phyloP scores from a whole-genome alignment of 2,329 filamentous ascomycete genomes.

The Scleromitrula shiraiana region DNA sequence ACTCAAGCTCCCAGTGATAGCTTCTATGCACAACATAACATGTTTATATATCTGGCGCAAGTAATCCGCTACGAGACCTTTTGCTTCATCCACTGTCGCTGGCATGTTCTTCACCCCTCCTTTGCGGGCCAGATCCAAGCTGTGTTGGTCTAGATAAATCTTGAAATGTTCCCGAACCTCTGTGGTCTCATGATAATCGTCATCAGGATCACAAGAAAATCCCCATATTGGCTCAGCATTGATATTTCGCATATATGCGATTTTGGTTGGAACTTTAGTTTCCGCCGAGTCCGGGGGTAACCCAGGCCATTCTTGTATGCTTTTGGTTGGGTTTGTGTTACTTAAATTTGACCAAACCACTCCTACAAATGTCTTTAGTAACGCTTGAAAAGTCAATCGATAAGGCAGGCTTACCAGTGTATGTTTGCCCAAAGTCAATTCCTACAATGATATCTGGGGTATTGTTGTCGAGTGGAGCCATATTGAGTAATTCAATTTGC shows the following conservation, averaged over 20 bases:
- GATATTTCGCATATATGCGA: background rate
- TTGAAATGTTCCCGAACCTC: slow-evolving; percentile 5
- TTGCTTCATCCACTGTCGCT: slow-evolving; percentile 3
- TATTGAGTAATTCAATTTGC: background rate
- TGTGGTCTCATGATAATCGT: slow-evolving; percentile 1
- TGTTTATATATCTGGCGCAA: background rate
- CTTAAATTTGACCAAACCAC: slow-evolving; percentile 2
- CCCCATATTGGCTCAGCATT: background rate
- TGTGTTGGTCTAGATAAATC: slow-evolving; percentile 4
- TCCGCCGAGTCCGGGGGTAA: background rate
- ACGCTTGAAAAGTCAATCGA: background rate
- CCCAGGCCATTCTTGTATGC: slow-evolving; percentile 6
- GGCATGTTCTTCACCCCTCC: background rate
- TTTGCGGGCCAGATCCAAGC: background rate
- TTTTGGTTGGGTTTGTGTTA: background rate
- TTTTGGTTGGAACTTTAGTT: slow-evolving; percentile 1
- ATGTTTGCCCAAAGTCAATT: slow-evolving; percentile 16
- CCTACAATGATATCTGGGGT: background rate
- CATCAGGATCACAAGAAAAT: slow-evolving; percentile 5
- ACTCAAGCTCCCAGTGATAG: slow-evolving; percentile 43
- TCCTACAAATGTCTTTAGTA: background rate
- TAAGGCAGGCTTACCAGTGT: slow-evolving; percentile 2
- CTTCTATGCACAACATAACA: background rate
- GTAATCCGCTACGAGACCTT: background rate
- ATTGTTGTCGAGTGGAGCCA: background rate